Conservation (phyloP, 1,284 basidiomycete species). For the Trichosporon sp. region DNA sequence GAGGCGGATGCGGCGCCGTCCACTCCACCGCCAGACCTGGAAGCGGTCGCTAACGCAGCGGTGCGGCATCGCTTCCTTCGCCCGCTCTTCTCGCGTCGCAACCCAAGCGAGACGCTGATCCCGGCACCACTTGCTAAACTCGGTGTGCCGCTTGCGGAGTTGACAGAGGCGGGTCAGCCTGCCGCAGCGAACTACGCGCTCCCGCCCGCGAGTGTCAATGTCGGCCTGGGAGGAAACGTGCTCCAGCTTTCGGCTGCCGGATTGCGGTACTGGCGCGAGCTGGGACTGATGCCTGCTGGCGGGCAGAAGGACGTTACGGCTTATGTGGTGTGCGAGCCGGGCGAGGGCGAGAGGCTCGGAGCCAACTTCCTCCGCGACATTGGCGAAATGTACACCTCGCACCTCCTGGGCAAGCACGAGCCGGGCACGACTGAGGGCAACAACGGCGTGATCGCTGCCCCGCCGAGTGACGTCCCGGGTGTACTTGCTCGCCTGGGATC, state of each 20-base stretch:
- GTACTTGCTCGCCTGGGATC: constrained; percentile 1
- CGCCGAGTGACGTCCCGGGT: constrained; percentile 1
- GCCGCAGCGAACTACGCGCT: constrained; percentile 7
- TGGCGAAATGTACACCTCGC: constrained; percentile 16
- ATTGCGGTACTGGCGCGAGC: constrained; percentile 38
- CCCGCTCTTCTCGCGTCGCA: background rate
- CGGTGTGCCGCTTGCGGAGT: constrained; percentile 14
- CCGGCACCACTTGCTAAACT: constrained; percentile 6
- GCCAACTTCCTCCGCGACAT: constrained; percentile 19
- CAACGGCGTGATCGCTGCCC: background rate
- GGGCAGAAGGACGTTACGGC: constrained; percentile 34
- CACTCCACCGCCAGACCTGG: constrained; percentile 4
- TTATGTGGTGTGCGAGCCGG: constrained; percentile 23
- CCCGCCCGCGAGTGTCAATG: constrained; percentile 13
- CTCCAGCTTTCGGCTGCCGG: constrained; percentile 30
- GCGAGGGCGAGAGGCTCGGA: constrained; percentile 10
- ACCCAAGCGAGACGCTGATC: background rate
- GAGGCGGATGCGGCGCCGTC: background rate
- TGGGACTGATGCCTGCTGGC: constrained; percentile 36
- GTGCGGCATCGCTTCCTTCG: constrained; percentile 19
- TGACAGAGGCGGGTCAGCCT: background rate
- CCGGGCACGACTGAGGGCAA: background rate
- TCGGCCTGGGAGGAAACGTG: constrained; percentile 28
- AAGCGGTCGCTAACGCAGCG: constrained; percentile 14
- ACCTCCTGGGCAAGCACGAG: constrained; percentile 9